These are phyloP conservation scores for Penicillium samsonianum DNA, from an alignment of 495 filamentous ascomycete species.

Conservation along the genomic window DNA sequence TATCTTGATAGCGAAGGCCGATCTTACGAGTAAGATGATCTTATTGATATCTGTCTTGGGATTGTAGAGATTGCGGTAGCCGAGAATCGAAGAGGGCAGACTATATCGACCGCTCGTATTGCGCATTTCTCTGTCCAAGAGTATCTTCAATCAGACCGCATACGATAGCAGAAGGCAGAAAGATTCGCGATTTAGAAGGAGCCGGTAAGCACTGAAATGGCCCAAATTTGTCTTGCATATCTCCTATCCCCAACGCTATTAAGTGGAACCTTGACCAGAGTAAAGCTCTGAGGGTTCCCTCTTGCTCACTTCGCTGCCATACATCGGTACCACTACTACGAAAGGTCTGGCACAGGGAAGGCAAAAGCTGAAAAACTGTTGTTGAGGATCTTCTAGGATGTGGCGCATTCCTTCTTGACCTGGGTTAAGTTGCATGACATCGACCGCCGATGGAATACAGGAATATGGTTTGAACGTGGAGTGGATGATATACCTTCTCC, in stretches of 20 bases:
- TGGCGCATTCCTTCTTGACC: background rate
- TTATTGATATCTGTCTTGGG: conserved; percentile 34
- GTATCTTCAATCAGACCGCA: conserved; percentile 41
- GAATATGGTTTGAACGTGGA: background rate
- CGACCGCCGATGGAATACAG: background rate
- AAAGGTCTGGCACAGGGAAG: conserved; percentile 10
- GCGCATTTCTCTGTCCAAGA: conserved; percentile 45
- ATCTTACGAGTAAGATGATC: conserved; percentile 22
- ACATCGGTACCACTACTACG: background rate
- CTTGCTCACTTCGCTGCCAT: background rate
- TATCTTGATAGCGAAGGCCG: conserved; percentile 27
- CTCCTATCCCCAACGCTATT: background rate
- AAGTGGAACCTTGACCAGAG: background rate
- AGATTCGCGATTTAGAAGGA: background rate
- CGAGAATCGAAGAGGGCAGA: too few relatives aligned
- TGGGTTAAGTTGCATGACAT: background rate
- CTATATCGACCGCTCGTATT: conserved; percentile 22
- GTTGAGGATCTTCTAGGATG: background rate
- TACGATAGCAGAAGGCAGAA: conserved; percentile 4
- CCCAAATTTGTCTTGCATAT: background rate
- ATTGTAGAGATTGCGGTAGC: conserved; percentile 25
- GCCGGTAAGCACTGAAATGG: background rate
- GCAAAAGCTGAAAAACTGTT: conserved; percentile 6
- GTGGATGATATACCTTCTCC: background rate
- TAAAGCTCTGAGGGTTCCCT: background rate